These are phyloP conservation scores for Fonsecaea erecta DNA, from an alignment of 2,329 filamentous ascomycete species.

Conservation along the genomic window DNA sequence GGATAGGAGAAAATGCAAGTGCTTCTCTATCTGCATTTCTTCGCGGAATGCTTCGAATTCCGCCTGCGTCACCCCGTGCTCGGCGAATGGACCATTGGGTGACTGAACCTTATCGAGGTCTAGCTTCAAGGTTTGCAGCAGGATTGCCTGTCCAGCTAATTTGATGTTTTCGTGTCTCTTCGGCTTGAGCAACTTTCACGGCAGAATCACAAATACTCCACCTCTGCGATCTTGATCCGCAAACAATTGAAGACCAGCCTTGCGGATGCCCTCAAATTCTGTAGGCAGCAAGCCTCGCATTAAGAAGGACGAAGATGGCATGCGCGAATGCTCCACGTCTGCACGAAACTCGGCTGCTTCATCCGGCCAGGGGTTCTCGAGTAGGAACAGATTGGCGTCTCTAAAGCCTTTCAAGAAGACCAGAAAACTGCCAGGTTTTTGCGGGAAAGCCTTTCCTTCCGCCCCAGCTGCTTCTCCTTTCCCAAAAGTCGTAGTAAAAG, in stretches of 20 bases:
- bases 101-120: not conserved
- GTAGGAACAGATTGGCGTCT: slow-evolving; percentile 92
- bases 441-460: slow-evolving; percentile 84
- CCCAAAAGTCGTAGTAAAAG: slow-evolving; percentile 98
- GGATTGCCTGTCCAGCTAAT: not conserved
- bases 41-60: too few relatives aligned
- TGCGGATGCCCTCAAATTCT: too few relatives aligned
- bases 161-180: too few relatives aligned
- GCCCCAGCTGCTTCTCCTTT: slow-evolving; percentile 82
- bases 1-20: too few relatives aligned
- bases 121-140: not conserved
- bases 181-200: too few relatives aligned
- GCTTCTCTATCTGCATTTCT: too few relatives aligned
- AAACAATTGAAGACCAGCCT: too few relatives aligned
- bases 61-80: not conserved
- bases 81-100: not conserved
- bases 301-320: too few relatives aligned
- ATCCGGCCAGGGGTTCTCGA: slow-evolving; percentile 96
- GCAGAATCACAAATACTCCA: too few relatives aligned
- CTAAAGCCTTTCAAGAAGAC: slow-evolving; percentile 97
- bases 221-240: too few relatives aligned
- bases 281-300: too few relatives aligned
- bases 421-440: slow-evolving; percentile 94
- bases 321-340: slow-evolving; percentile 68
- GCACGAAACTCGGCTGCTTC: slow-evolving; percentile 73